These are phyloP conservation scores for Cornus kousa DNA, from an alignment of 148 eudicot species.

Conservation along the genomic window DNA sequence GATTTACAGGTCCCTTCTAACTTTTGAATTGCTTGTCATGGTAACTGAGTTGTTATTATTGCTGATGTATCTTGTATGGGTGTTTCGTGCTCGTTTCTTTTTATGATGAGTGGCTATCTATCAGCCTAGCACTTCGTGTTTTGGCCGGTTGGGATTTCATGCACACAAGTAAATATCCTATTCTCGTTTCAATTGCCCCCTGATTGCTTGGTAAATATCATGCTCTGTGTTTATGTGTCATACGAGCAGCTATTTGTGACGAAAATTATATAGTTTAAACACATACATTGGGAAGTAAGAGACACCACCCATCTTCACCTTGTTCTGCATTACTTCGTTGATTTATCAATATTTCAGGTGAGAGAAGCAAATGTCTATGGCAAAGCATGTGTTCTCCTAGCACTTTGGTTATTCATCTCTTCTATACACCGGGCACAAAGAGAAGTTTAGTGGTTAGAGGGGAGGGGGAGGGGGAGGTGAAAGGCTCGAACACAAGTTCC, in stretches of 20 bases:
- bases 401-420: not conserved
- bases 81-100: not conserved
- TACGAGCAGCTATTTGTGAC: not conserved
- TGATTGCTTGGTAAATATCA: conserved; percentile 1
- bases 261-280: not conserved
- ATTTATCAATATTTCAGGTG: too few relatives aligned
- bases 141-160: not conserved
- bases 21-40: not conserved
- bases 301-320: not conserved
- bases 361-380: too few relatives aligned
- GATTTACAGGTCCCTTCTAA: not conserved
- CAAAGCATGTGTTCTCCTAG: not conserved
- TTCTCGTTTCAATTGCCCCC: conserved; percentile 10
- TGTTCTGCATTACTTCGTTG: too few relatives aligned
- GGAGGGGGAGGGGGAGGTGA: too few relatives aligned
- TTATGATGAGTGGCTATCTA: not conserved
- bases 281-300: too few relatives aligned
- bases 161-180: conserved; percentile 6
- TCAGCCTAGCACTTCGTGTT: not conserved
- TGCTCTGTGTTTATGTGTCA: not conserved
- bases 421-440: not conserved
- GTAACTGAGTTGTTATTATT: not conserved
- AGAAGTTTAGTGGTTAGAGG: not conserved
- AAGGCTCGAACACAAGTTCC: too few relatives aligned
- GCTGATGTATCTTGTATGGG: not conserved